Evolutionary conservation across 2,329 filamentous ascomycete species (phyloP), one percentile per base, ranked within the genome.

Genomic region (Diaporthe capsici): DNA sequence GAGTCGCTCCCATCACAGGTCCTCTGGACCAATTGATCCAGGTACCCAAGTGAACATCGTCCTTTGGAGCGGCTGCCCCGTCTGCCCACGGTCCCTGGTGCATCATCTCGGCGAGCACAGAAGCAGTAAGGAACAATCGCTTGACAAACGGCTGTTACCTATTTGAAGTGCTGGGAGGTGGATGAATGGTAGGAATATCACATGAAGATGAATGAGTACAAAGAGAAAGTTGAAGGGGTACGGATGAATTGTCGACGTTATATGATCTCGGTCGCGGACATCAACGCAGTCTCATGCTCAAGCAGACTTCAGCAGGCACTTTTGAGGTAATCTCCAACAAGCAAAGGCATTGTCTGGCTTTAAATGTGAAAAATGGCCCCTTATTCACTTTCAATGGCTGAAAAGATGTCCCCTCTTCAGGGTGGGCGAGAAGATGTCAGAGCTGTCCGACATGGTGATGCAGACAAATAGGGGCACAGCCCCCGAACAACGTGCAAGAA

Each of bases 1-100:
- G 73, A 0, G 83, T 85, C 5, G 79, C 63, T 4, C 84, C 83
- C 3, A 78, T 53, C 8, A 84, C 75, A 12, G 75, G 72, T 1
- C 84, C 83, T 34, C 80, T 74, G 10, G 80, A 81, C 81, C 80
- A 83, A 68, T 84, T 81, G 2, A 77, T 82, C 83, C 83, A 84
- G 39, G 80, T 42, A 9, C 58, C 58, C 34, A 61, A 15, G 6
- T 42, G 6, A n/a, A 61, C 37, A 13, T 42, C 34, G 5, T 42
- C 13, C 12, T 42, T 39, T 5, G 22, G 22, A 4, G 58, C 4
- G 8, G 37, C 25, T 17, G 37, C 7, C 58, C 22, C 13, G 15
- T 17, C 13, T 42, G 12, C n/a, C 58, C 58, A 61, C 17, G 37
- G 37, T 28, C 13, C 3, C 34, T 61, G 58, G 34, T 61, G 42